A percentile compares a stretch with the other conserved stretches of the same genome.
These are phyloP conservation scores for Trypanosoma conorhini DNA, from an alignment of 208 protist genomes.

Conservation along the genomic window DNA sequence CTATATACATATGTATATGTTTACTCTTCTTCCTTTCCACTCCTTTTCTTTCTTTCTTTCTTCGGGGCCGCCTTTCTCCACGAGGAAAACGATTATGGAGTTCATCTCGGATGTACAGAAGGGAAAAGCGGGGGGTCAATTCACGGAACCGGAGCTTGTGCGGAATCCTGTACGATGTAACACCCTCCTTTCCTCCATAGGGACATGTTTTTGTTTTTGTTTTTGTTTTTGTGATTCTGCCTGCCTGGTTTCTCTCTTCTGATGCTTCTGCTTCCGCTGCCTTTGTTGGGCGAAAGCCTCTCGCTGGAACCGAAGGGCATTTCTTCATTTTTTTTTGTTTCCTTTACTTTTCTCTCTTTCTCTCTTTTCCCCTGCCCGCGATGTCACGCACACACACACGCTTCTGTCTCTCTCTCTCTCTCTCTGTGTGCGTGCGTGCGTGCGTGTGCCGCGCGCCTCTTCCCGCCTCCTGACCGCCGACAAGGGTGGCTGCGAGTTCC, in stretches of 20 bases:
- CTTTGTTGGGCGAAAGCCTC: neutral
- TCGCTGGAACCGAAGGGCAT: neutral
- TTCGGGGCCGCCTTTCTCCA: neutral
- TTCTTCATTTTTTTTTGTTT: neutral
- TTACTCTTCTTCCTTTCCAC: too few species aligned
- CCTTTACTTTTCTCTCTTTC: neutral
- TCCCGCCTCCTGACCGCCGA: neutral
- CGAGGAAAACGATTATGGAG: neutral
- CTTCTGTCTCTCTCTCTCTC: too few species aligned
- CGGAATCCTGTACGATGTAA: neutral
- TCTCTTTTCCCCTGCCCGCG: neutral
- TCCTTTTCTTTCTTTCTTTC: slow-evolving; percentile 1
- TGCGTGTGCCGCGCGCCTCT: neutral
- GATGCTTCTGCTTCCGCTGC: neutral
- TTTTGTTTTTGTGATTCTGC: slow-evolving; percentile 13
- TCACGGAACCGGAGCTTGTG: neutral
- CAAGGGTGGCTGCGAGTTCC: too few species aligned
- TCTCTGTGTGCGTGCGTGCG: too few species aligned
- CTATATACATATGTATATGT: slow-evolving; percentile 16
- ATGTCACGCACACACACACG: too few species aligned
- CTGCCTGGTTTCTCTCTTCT: slow-evolving; percentile 22
- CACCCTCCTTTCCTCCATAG: neutral
- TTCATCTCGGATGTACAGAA: neutral
- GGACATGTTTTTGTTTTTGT: slow-evolving; percentile 4
- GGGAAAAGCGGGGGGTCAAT: neutral